phyloP scores from a whole-genome alignment of 2,329 filamentous ascomycete genomes.

The Ambrosiella cleistominuta region DNA sequence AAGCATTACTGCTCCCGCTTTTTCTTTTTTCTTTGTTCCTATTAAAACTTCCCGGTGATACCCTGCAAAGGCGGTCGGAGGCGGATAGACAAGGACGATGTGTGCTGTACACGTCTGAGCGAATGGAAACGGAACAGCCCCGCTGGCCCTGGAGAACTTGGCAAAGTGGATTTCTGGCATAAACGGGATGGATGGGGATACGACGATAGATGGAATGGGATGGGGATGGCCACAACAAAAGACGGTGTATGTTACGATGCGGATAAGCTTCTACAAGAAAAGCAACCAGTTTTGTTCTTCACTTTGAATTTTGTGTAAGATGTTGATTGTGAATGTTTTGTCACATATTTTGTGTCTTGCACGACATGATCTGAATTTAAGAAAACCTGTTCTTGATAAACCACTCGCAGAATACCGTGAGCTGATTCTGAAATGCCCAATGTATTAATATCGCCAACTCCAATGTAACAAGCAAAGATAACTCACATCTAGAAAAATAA shows the following conservation, averaged over 20 bases:
- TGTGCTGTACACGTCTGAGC: background rate
- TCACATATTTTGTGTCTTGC: background rate
- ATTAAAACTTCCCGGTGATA: background rate
- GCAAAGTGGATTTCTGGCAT: background rate
- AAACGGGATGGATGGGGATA: background rate
- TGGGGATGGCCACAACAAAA: conserved; percentile 3
- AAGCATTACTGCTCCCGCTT: background rate
- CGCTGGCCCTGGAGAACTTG: background rate
- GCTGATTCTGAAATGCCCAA: background rate
- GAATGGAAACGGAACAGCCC: background rate
- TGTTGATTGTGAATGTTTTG: too few relatives aligned
- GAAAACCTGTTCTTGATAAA: too few relatives aligned
- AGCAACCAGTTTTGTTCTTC: background rate
- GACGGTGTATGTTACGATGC: conserved; percentile 4
- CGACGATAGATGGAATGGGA: background rate
- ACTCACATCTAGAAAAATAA: background rate
- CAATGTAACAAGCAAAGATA: background rate
- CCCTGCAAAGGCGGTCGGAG: background rate
- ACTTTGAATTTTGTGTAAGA: background rate
- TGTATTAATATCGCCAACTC: background rate
- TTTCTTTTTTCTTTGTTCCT: background rate
- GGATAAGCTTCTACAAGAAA: background rate
- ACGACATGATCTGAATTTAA: background rate
- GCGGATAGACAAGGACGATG: background rate
- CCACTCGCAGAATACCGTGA: background rate